Evolutionary conservation across 2,329 filamentous ascomycete species (phyloP).

Genomic region (Exophiala sideris): DNA sequence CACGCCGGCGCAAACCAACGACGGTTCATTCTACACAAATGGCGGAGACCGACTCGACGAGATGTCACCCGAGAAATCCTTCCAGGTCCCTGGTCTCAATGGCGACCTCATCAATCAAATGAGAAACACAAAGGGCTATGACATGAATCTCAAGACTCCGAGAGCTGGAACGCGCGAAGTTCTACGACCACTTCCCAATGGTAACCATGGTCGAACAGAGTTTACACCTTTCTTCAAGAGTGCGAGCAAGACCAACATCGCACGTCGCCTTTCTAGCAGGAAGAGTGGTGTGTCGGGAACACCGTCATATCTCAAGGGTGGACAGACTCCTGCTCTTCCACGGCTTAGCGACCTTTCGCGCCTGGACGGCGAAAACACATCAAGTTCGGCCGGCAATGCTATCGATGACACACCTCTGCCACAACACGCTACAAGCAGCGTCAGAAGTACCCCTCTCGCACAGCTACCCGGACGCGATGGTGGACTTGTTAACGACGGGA

Average conservation of each 20-base stretch:
- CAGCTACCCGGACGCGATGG: conserved; percentile 63
- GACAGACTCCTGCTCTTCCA: conserved; percentile 72
- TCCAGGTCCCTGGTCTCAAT: conserved; percentile 73
- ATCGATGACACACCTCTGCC: conserved; percentile 70
- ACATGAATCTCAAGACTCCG: conserved; percentile 67
- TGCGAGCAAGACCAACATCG: conserved; percentile 64
- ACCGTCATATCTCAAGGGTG: conserved; percentile 63
- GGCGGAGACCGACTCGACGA: conserved; percentile 70
- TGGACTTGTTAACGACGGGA: conserved; percentile 75
- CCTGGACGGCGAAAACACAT: conserved; percentile 62
- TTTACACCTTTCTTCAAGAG: conserved; percentile 93
- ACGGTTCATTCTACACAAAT: conserved; percentile 74
- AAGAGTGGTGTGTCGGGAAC: conserved; percentile 59
- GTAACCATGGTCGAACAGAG: conserved; percentile 60
- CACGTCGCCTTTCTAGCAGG: conserved; percentile 60
- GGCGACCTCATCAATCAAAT: conserved; percentile 74
- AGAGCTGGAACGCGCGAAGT: conserved; percentile 65
- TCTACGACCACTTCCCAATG: conserved; percentile 66
- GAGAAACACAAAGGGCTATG: conserved; percentile 58
- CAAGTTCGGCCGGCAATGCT: conserved; percentile 60
- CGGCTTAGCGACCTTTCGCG: conserved; percentile 67
- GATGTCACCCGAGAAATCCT: conserved; percentile 82
- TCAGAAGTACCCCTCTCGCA: conserved; percentile 76
- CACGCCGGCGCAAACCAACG: conserved; percentile 76
- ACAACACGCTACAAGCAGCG: conserved; percentile 75